These are phyloP conservation scores for Themeda triandra DNA, from an alignment of 176 grass and related monocot species.

Conservation along the genomic window DNA sequence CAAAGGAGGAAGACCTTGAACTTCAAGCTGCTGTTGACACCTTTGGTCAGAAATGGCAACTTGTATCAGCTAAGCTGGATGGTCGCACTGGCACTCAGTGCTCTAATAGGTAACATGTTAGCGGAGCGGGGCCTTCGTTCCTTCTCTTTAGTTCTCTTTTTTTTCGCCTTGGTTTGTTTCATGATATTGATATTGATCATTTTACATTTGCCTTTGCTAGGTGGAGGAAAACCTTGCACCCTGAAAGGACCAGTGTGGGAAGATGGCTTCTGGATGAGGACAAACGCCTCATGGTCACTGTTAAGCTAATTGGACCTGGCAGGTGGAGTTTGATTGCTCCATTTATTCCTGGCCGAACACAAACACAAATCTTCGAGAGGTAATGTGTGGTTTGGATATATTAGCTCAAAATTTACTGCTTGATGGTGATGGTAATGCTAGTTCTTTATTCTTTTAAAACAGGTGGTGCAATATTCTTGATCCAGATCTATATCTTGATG, in stretches of 20 bases:
- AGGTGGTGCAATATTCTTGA: conserved; percentile 94
- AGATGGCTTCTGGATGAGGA: conserved; percentile 91
- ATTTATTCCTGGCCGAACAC: conserved; percentile 80
- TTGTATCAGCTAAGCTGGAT: conserved; percentile 61
- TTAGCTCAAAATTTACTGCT: background rate
- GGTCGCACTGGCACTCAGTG: conserved; percentile 82
- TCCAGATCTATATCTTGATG: conserved; percentile 60
- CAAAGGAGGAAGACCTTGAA: conserved; percentile 75
- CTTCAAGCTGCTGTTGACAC: conserved; percentile 62
- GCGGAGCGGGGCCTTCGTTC: background rate
- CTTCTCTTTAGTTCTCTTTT: conserved; percentile 11
- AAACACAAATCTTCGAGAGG: conserved; percentile 83
- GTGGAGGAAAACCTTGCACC: conserved; percentile 77
- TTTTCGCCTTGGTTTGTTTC: background rate
- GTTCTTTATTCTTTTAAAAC: conserved; percentile 28
- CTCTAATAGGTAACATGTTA: conserved; percentile 85
- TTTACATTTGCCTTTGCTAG: conserved; percentile 33
- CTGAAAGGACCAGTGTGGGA: conserved; percentile 71
- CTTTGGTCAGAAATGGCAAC: conserved; percentile 90
- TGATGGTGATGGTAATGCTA: conserved; percentile 22
- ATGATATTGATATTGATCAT: too few relatives aligned
- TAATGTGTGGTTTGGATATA: conserved; percentile 33
- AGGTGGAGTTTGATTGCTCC: conserved; percentile 81
- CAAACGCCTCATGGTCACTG: conserved; percentile 71
- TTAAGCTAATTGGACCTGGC: conserved; percentile 65